Percentiles rank a stretch among this genome's conserved stretches.
Evolutionary conservation across 2,329 filamentous ascomycete genomes (phyloP).

Genomic region (Tolypocladium guangdongense): DNA sequence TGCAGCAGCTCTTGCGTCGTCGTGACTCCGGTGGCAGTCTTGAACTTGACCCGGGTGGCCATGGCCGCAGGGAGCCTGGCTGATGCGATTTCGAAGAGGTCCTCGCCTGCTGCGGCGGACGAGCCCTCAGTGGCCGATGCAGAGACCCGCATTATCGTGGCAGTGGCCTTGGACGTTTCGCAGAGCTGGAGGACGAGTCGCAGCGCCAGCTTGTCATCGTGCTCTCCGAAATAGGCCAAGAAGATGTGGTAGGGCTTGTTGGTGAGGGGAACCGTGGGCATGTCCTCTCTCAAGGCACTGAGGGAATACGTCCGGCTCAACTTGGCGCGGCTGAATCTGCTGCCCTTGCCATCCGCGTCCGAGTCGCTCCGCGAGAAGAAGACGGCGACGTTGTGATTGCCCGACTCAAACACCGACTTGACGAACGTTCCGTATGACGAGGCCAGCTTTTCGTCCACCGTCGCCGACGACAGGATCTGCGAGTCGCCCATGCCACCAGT

Average conservation of each 20-base stretch:
- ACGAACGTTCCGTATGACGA: slow-evolving; percentile 62
- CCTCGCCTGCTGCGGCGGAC: slow-evolving; percentile 1
- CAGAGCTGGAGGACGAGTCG: slow-evolving; percentile 75
- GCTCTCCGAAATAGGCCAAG: slow-evolving; percentile 74
- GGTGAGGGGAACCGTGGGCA: slow-evolving; percentile 44
- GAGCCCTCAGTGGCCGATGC: background rate
- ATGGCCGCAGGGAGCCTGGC: slow-evolving; percentile 4
- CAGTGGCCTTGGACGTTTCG: slow-evolving; percentile 67
- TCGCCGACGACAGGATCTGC: slow-evolving; percentile 13
- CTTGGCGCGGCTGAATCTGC: slow-evolving; percentile 19
- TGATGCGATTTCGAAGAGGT: slow-evolving; percentile 5
- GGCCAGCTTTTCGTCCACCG: slow-evolving; percentile 25
- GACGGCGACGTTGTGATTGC: slow-evolving; percentile 65
- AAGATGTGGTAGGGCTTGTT: slow-evolving; percentile 76
- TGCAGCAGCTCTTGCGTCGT: slow-evolving; percentile 13
- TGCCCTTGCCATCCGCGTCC: slow-evolving; percentile 23
- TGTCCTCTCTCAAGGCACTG: slow-evolving; percentile 42
- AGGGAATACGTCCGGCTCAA: slow-evolving; percentile 47
- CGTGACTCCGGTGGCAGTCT: slow-evolving; percentile 5
- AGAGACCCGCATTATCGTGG: slow-evolving; percentile 49
- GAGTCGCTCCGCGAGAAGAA: slow-evolving; percentile 56
- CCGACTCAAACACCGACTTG: slow-evolving; percentile 49
- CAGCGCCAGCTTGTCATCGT: slow-evolving; percentile 71
- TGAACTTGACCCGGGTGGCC: slow-evolving; percentile 10
- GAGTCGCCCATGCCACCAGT: slow-evolving; percentile 62